A percentile compares a stretch with the other conserved stretches of the same genome.
Conservation (phyloP, 2,329 filamentous ascomycete species). For the Epicoccum sorghinum region DNA sequence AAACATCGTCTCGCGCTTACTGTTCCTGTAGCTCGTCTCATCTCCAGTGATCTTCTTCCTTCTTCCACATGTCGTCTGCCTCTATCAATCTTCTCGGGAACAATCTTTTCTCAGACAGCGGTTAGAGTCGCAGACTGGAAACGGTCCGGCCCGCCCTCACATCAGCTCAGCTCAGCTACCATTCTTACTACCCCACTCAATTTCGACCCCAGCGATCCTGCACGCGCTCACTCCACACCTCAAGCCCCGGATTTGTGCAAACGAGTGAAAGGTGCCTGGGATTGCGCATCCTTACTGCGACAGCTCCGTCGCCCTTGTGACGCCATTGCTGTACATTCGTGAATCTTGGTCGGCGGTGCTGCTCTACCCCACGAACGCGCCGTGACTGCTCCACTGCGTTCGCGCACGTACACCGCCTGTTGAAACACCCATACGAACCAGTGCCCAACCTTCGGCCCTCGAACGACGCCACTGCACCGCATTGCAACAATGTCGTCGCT, state of each 20-base stretch:
- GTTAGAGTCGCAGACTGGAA: slow-evolving; percentile 31
- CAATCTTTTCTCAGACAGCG: slow-evolving; percentile 46
- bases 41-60: slow-evolving; percentile 20
- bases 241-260: slow-evolving; percentile 14
- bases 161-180: slow-evolving; percentile 22
- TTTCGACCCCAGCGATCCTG: slow-evolving; percentile 21
- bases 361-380: slow-evolving; percentile 31
- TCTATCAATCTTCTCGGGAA: slow-evolving; percentile 41
- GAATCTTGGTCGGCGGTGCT: slow-evolving; percentile 6
- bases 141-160: slow-evolving; percentile 35
- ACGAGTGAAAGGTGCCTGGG: slow-evolving; percentile 13
- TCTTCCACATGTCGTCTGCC: slow-evolving; percentile 46
- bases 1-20: slow-evolving; percentile 44
- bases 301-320: slow-evolving; percentile 22
- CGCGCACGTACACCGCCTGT: slow-evolving; percentile 12
- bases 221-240: slow-evolving; percentile 27
- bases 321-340: slow-evolving; percentile 27
- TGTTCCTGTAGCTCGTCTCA: slow-evolving; percentile 28
- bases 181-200: slow-evolving; percentile 31
- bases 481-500: slow-evolving; percentile 66
- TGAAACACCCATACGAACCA: slow-evolving; percentile 5
- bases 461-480: slow-evolving; percentile 2
- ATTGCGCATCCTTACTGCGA: slow-evolving; percentile 15
- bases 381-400: slow-evolving; percentile 12
- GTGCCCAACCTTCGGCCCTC: not conserved